These are phyloP conservation scores for Kwoniella bestiolae DNA, from an alignment of 768 basidiomycete genomes.

Conservation along the genomic window DNA sequence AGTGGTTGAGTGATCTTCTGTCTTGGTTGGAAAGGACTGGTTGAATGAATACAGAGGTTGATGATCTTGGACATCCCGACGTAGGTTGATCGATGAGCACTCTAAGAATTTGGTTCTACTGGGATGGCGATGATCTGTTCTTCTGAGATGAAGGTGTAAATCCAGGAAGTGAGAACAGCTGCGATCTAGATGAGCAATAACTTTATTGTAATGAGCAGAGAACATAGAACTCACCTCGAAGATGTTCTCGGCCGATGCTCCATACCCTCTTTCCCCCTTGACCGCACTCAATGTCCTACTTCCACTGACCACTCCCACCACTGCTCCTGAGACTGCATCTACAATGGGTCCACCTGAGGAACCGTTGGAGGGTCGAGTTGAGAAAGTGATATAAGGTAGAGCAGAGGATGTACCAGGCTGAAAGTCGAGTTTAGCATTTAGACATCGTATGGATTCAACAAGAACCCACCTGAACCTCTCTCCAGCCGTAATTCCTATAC, in stretches of 20 bases:
- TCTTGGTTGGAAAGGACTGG: no score
- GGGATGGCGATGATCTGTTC: neutral
- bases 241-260: slow-evolving; percentile 67
- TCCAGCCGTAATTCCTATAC: slow-evolving; percentile 27
- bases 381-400: slow-evolving; percentile 65
- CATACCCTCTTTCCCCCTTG: slow-evolving; percentile 67
- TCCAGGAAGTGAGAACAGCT: slow-evolving; percentile 46
- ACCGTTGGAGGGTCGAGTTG: slow-evolving; percentile 66
- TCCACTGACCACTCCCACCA: slow-evolving; percentile 70
- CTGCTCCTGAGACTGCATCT: slow-evolving; percentile 66
- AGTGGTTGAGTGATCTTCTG: no score
- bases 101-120: no score
- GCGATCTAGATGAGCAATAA: neutral
- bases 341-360: slow-evolving; percentile 74
- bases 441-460: neutral
- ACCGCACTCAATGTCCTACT: slow-evolving; percentile 65
- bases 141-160: slow-evolving; percentile 34
- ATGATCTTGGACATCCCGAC: no score
- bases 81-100: no score
- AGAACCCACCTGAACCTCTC: slow-evolving; percentile 27
- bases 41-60: no score
- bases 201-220: neutral
- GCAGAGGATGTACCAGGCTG: slow-evolving; percentile 68
- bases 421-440: neutral
- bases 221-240: slow-evolving; percentile 62